Evolutionary conservation across 768 basidiomycete genomes (phyloP).

Genomic region (Phaeolepiota aurea): DNA sequence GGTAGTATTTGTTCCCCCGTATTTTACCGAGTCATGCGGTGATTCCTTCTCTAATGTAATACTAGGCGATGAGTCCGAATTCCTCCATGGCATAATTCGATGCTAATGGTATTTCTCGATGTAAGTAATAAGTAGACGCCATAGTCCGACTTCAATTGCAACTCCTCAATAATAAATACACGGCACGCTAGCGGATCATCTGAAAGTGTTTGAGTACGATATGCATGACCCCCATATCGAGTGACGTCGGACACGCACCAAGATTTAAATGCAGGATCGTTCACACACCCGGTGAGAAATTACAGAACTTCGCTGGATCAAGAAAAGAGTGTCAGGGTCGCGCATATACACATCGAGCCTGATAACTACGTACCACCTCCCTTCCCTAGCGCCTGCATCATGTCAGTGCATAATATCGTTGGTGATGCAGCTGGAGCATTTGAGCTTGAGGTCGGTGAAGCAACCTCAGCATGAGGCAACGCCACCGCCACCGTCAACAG

Average conservation of each 20-base stretch:
- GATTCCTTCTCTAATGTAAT: too few relatives aligned
- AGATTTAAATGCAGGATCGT: not conserved
- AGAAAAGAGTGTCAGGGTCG: not conserved
- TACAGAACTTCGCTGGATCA: not conserved
- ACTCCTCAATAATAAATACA: too few relatives aligned
- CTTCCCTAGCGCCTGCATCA: not conserved
- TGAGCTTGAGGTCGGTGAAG: not conserved
- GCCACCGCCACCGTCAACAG: not conserved
- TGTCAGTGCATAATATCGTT: not conserved
- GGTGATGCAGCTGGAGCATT: not conserved
- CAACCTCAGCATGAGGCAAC: not conserved
- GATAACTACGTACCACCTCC: not conserved
- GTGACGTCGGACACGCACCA: not conserved
- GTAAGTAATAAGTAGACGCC: not conserved
- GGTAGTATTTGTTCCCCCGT: too few relatives aligned
- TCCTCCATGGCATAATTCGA: too few relatives aligned
- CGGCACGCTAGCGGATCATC: too few relatives aligned
- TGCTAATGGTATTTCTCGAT: too few relatives aligned
- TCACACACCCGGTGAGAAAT: not conserved
- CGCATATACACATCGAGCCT: not conserved
- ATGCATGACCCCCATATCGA: too few relatives aligned
- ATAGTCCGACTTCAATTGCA: too few relatives aligned
- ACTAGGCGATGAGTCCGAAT: too few relatives aligned
- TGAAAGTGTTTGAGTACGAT: too few relatives aligned
- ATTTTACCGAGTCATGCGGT: too few relatives aligned